Base-by-base conservation (phyloP, 2,329 filamentous ascomycete species). In the Cladosporium sp. region DNA sequence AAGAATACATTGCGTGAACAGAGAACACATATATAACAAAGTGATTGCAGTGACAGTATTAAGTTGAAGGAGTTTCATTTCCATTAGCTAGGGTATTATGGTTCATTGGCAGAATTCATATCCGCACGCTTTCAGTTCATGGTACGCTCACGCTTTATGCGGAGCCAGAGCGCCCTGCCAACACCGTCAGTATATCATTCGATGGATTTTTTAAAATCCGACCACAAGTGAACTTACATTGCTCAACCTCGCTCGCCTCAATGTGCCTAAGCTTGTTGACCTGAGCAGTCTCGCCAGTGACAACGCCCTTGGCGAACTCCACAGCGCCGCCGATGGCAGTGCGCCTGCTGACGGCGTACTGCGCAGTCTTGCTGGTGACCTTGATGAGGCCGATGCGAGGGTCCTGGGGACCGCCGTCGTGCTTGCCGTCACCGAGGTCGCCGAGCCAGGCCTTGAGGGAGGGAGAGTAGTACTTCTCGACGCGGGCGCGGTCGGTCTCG, bases 381-480 rank as follows among this genome's bases (percentile, higher is more conserved):
- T 88, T 88, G 73, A 96, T 96, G 69, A 96, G 80, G 47, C 88
- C 91, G 70, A 96, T 92, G 26, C 93, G 85, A 14, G 93, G 92
- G 74, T 96, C 93, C 1, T 92, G 86, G 68, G 89, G 88, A 1
- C 90, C 89, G 30, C 92, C 93, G 71, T 96, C 91, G 75, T 96
- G 93, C 66, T 84, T 87, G 57, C 92, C 92, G 70, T 96, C 92
- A 26, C 89, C 90, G 21, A 96, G 84, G 70, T 96, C 92, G 6
- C 93, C 93, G 18, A 97, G 75, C 93, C 93, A 96, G 0, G 91
- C 90, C 82, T 93, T 93, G 68, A 96, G 82, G 0, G 83, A 76
- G 0, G 88, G 85, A 26, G 83, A 89, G 80, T 96, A 96, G 79
- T 92, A 87, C 79, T 93, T 90, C 76, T 87, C 84, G 65, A 96